phyloP scores from a whole-genome alignment of 176 grass and related monocot species.

The Ampelocalamus luodianensis region DNA sequence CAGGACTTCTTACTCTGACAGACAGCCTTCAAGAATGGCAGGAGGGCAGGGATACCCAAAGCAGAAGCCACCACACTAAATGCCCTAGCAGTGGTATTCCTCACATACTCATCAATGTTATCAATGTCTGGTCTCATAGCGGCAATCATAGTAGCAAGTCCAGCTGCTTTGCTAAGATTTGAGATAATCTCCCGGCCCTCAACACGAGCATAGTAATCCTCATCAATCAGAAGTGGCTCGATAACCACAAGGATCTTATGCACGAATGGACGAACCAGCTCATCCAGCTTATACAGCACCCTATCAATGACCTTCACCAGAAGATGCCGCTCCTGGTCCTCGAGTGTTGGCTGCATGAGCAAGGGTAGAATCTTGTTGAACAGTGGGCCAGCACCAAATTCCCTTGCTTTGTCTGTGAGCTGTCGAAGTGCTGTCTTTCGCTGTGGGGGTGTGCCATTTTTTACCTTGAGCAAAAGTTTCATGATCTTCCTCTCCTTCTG shows the following conservation, averaged over 20 bases:
- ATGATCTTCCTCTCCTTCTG: constrained; percentile 98
- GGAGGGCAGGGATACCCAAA: constrained; percentile 84
- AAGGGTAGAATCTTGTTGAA: constrained; percentile 97
- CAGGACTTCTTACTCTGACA: constrained; percentile 73
- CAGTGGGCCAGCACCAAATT: constrained; percentile 84
- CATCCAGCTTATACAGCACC: constrained; percentile 97
- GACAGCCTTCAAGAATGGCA: constrained; percentile 74
- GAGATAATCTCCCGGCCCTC: constrained; percentile 96
- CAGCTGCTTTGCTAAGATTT: constrained; percentile 98
- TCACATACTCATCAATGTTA: constrained; percentile 98
- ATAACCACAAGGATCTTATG: constrained; percentile 99
- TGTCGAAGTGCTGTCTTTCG: constrained; percentile 90
- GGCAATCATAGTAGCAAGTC: constrained; percentile 97
- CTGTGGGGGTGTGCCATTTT: constrained; percentile 88
- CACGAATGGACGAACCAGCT: constrained; percentile 94
- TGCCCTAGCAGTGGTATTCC: constrained; percentile 94
- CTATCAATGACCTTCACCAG: constrained; percentile 97
- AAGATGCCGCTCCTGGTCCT: constrained; percentile 96
- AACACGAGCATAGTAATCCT: constrained; percentile 98
- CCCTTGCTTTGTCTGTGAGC: constrained; percentile 89
- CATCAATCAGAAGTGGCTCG: constrained; percentile 91
- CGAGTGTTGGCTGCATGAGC: constrained; percentile 95
- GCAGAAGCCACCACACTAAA: constrained; percentile 99
- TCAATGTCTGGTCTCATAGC: constrained; percentile 98
- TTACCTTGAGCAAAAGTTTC: constrained; percentile 88